Evolutionary conservation across 257 asterid genomes (phyloP), one percentile per base, ranked within the genome.

Genomic region (Salvia hispanica): DNA sequence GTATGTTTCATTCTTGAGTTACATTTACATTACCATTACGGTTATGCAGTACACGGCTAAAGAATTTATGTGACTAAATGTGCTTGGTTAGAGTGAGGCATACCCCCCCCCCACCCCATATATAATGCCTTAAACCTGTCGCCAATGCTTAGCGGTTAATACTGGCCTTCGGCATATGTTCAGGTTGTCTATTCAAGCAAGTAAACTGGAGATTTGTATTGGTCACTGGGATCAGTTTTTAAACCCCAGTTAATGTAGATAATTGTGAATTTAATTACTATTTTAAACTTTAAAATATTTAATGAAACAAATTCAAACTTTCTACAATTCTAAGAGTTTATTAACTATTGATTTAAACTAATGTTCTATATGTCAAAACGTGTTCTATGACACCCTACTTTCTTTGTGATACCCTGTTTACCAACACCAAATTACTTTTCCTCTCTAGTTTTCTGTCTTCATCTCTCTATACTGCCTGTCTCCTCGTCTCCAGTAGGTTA

Each of bases 1-100:
- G 99, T 93, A 88, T 73, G 85, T 14, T 64, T 58, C 42, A 18
- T 37, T 69, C 42, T 16, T 53, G 36, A 39, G 7, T 3, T 44
- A 61, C 51, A 71, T 21, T 68, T 25, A n/a, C 25, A 40, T 72
- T 14, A 48, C 36, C 44, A 50, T 67, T 71, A 13, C 14, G 31
- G 6, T 13, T 66, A 13, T 5, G 7, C 13, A 4, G 58, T 40
- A n/a, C 64, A 34, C 43, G 48, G 62, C 58, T 33, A 28, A 63
- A 43, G 8, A 57, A 18, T 56, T 55, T 33, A 58, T 61, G 57
- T 14, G 54, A 12, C 42, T 62, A 51, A 9, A 25, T 59, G 13
- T 33, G 31, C 56, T 45, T 61, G 66, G 59, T 64, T 64, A 37
- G 6, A 62, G 45, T 51, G 52, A 43, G 65, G 58, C 45, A 61